Evolutionary conservation across 2,329 filamentous ascomycete species (phyloP).

Genomic region (Cadophora gregata): DNA sequence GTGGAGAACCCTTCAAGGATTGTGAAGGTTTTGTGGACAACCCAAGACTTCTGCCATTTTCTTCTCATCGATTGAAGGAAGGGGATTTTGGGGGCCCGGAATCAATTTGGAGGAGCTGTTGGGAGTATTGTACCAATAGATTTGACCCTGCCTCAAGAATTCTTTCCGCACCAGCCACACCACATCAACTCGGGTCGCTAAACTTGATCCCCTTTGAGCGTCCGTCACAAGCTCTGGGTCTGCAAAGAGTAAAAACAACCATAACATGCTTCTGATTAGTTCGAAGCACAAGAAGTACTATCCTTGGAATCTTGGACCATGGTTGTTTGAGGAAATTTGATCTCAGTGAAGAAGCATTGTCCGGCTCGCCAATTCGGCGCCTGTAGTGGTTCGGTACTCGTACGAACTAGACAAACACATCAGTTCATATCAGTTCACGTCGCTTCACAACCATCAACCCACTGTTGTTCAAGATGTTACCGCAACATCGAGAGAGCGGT

Average conservation of each 20-base stretch:
- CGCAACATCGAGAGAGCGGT: conserved; percentile 4
- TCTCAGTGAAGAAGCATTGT: conserved; percentile 3
- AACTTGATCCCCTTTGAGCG: neutral
- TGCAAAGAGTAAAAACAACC: conserved; percentile 8
- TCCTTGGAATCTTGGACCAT: neutral
- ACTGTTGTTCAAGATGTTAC: neutral
- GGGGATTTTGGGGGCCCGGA: neutral
- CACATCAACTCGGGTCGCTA: conserved; percentile 4
- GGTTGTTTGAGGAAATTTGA: neutral
- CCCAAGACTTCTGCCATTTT: neutral
- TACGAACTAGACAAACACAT: neutral
- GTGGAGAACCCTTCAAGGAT: neutral
- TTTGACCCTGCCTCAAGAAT: neutral
- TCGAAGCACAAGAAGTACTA: neutral
- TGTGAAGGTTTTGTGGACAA: neutral
- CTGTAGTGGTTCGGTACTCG: conserved; percentile 12
- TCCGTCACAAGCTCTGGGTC: neutral
- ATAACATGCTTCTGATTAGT: neutral
- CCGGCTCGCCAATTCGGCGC: neutral
- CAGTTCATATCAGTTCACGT: neutral
- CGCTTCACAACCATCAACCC: neutral
- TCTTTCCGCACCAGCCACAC: conserved; percentile 9
- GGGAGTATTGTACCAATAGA: too few relatives aligned
- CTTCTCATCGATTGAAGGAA: neutral
- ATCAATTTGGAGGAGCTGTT: neutral